Conservation (phyloP, 2,329 filamentous ascomycete genomes). For the Pseudogymnoascus sp. region DNA sequence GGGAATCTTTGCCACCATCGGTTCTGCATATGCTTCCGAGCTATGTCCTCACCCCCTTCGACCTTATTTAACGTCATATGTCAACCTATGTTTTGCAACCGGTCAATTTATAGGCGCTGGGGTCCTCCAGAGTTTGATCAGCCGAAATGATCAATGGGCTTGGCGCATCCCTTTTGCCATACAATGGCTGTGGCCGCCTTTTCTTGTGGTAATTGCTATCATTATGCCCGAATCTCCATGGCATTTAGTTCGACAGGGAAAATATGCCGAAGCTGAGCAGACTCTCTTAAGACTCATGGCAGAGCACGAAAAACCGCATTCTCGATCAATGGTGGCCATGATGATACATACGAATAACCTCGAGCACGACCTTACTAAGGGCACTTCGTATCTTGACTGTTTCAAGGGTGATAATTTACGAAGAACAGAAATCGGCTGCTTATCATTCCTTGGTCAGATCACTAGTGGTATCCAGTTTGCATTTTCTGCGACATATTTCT, state of each 20-base stretch:
- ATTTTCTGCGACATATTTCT: slow-evolving; percentile 52
- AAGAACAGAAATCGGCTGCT: slow-evolving; percentile 42
- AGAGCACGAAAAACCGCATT: slow-evolving; percentile 28
- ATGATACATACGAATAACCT: slow-evolving; percentile 46
- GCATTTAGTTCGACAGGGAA: slow-evolving; percentile 37
- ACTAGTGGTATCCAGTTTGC: slow-evolving; percentile 52
- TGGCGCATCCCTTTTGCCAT: slow-evolving; percentile 38
- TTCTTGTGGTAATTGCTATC: slow-evolving; percentile 34
- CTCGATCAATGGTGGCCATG: slow-evolving; percentile 36
- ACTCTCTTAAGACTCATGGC: slow-evolving; percentile 32
- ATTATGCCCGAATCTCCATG: slow-evolving; percentile 38
- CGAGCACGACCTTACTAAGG: slow-evolving; percentile 34
- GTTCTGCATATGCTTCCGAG: slow-evolving; percentile 29
- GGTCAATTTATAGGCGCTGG: slow-evolving; percentile 38
- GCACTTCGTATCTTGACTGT: slow-evolving; percentile 39
- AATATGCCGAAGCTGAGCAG: slow-evolving; percentile 35
- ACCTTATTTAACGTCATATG: slow-evolving; percentile 42
- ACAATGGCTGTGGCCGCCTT: slow-evolving; percentile 40
- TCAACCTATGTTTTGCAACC: slow-evolving; percentile 42
- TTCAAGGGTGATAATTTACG: slow-evolving; percentile 37
- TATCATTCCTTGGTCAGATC: slow-evolving; percentile 53
- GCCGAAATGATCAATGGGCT: slow-evolving; percentile 35
- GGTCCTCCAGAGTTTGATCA: slow-evolving; percentile 35
- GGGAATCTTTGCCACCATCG: slow-evolving; percentile 38
- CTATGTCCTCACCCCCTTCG: slow-evolving; percentile 42